Evolutionary conservation across 202 grass and related monocot genomes (phyloP).

Genomic region (Miscanthus sacchariflorus): DNA sequence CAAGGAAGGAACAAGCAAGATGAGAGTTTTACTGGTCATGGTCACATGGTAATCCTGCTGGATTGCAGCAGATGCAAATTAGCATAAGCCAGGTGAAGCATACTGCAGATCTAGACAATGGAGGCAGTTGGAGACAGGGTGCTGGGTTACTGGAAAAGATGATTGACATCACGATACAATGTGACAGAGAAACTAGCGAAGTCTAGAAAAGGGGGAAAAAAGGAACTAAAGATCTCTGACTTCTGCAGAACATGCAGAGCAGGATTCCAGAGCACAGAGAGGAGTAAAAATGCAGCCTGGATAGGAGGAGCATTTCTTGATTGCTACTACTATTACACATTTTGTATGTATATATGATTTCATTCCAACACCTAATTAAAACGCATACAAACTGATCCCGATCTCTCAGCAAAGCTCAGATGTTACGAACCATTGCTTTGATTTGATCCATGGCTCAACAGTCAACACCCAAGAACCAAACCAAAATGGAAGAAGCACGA

Average conservation of each 20-base stretch:
- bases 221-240: background rate
- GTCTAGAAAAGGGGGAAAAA: background rate
- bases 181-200: background rate
- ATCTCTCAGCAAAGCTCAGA: conserved; percentile 14
- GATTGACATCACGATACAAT: background rate
- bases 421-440: conserved; percentile 32
- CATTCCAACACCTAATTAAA: conserved; percentile 9
- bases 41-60: background rate
- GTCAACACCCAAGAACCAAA: background rate
- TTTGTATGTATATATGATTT: conserved; percentile 5
- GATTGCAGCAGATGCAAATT: background rate
- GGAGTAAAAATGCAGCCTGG: background rate
- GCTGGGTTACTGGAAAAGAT: background rate
- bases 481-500: background rate
- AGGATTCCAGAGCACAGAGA: conserved; percentile 15
- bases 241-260: conserved; percentile 37
- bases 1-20: background rate
- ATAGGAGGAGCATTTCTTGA: background rate
- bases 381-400: background rate
- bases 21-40: background rate
- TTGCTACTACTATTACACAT: conserved; percentile 11
- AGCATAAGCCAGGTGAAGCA: background rate
- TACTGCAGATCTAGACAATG: background rate
- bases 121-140: background rate
- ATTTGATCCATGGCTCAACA: background rate